These are phyloP conservation scores for Protea cynaroides DNA, from an alignment of 164 flowering plant genomes.

Conservation along the genomic window DNA sequence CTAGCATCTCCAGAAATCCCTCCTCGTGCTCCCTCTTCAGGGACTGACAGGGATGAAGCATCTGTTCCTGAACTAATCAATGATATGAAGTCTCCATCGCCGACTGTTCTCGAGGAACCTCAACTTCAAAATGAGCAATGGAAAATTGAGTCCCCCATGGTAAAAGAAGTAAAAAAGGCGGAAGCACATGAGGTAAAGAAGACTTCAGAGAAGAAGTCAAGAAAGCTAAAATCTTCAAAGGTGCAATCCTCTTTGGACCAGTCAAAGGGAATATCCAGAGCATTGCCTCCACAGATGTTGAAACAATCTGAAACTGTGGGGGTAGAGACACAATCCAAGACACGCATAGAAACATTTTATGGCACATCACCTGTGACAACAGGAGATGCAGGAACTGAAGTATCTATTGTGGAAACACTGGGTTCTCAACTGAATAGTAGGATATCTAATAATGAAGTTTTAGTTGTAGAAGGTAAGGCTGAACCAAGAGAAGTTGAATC, in stretches of 20 bases:
- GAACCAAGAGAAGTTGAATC: constrained; percentile 26
- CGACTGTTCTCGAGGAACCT: constrained; percentile 20
- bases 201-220: constrained; percentile 74
- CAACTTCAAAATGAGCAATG: constrained; percentile 21
- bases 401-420: constrained; percentile 14
- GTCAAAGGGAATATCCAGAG: constrained; percentile 37
- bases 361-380: constrained; percentile 19
- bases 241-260: constrained; percentile 41
- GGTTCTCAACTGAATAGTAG: constrained; percentile 17
- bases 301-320: constrained; percentile 31
- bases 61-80: constrained; percentile 12
- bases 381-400: constrained; percentile 19
- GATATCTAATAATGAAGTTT: constrained; percentile 16
- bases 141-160: constrained; percentile 19
- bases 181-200: constrained; percentile 50
- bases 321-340: constrained; percentile 16
- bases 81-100: constrained; percentile 14
- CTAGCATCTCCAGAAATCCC: constrained; percentile 8
- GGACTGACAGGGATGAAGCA: constrained; percentile 12
- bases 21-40: constrained; percentile 8
- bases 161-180: constrained; percentile 34
- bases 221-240: constrained; percentile 70
- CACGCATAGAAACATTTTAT: constrained; percentile 14
- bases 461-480: constrained; percentile 20
- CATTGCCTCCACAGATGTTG: constrained; percentile 22